Evolutionary conservation across 1,284 basidiomycete species (phyloP).

Genomic region (Tylopilus sp.): DNA sequence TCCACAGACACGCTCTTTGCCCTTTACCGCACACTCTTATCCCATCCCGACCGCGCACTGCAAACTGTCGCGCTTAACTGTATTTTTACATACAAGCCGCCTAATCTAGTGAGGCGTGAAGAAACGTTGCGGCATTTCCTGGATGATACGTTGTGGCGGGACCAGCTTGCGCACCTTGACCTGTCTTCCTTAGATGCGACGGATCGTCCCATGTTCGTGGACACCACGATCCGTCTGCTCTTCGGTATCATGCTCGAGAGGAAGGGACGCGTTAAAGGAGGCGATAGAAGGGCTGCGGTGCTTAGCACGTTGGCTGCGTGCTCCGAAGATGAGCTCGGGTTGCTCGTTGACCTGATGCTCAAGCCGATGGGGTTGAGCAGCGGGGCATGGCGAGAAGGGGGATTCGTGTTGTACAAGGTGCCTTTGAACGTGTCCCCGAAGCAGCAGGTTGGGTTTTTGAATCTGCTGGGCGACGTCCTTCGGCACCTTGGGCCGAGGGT

Average conservation of each 20-base stretch:
- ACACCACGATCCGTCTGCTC: conserved; percentile 72
- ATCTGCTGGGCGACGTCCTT: conserved; percentile 80
- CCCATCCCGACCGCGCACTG: conserved; percentile 80
- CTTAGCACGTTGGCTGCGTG: conserved; percentile 72
- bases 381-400: conserved; percentile 22
- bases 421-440: conserved; percentile 48
- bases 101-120: conserved; percentile 63
- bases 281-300: conserved; percentile 75
- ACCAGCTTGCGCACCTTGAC: conserved; percentile 77
- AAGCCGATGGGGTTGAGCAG: conserved; percentile 56
- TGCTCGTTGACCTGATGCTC: conserved; percentile 91
- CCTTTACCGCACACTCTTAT: conserved; percentile 75
- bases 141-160: conserved; percentile 86
- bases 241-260: conserved; percentile 90
- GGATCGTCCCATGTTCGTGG: conserved; percentile 71
- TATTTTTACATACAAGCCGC: conserved; percentile 80
- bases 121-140: conserved; percentile 70
- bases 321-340: conserved; percentile 67
- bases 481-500: conserved; percentile 76
- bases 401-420: conserved; percentile 33
- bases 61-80: conserved; percentile 81
- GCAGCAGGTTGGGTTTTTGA: conserved; percentile 82
- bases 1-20: conserved; percentile 63
- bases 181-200: conserved; percentile 59
- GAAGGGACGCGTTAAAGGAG: conserved; percentile 67